Conservation (phyloP, 768 basidiomycete genomes). For the Cystobasidium ongulense region DNA sequence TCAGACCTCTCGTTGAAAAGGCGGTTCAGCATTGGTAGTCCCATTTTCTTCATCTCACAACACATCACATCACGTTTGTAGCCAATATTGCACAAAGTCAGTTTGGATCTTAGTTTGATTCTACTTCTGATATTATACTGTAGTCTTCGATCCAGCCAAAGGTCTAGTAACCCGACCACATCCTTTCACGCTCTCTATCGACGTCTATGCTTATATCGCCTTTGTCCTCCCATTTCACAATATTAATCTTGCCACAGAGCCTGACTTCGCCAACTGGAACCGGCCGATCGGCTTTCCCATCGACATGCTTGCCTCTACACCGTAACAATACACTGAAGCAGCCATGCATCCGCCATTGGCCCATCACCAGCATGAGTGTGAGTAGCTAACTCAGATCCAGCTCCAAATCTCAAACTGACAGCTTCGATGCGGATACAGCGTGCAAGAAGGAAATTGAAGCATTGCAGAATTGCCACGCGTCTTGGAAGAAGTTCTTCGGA, state of each 20-base stretch:
- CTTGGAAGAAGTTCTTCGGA: conserved; percentile 24
- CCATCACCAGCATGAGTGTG: conserved; percentile 27
- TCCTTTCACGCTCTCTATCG: too few relatives aligned
- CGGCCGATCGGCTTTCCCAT: background rate
- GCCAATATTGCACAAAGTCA: background rate
- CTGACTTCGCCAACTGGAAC: too few relatives aligned
- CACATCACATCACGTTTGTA: background rate
- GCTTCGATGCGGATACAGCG: background rate
- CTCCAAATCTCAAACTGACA: background rate
- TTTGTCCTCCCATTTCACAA: too few relatives aligned
- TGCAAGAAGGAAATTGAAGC: conserved; percentile 32
- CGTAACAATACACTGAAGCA: background rate
- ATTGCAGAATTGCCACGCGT: conserved; percentile 32
- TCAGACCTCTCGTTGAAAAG: conserved; percentile 1
- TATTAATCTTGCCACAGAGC: too few relatives aligned
- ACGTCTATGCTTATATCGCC: too few relatives aligned
- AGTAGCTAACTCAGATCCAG: background rate
- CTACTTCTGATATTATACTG: too few relatives aligned
- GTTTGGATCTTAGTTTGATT: too few relatives aligned
- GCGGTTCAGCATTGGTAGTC: conserved; percentile 44
- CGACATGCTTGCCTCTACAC: conserved; percentile 59
- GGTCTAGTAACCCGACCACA: too few relatives aligned
- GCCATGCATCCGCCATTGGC: conserved; percentile 32
- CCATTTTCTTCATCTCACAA: conserved; percentile 71
- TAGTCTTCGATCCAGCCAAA: too few relatives aligned